Percentiles rank a stretch among this genome's conserved stretches.
Conservation (phyloP, 192 early-diverging fungal species). For the Lobulomyces angularis region DNA sequence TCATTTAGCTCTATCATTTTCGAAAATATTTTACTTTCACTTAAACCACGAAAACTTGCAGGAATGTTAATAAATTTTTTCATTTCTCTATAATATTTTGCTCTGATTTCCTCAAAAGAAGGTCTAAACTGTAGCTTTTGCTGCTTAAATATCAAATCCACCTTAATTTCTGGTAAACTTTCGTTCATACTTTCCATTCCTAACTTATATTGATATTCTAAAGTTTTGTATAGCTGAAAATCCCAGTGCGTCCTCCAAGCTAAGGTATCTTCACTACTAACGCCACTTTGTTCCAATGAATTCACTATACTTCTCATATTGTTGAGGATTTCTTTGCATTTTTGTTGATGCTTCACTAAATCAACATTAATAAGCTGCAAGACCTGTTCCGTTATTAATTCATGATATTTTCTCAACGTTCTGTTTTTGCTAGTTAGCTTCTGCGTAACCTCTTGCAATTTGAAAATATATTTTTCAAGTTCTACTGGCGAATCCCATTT, state of each 20-base stretch:
- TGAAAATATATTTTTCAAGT: conserved; percentile 32
- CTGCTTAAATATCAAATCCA: conserved; percentile 42
- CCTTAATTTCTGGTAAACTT: conserved; percentile 38
- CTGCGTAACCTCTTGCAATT: conserved; percentile 27
- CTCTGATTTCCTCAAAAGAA: conserved; percentile 42
- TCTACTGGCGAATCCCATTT: conserved; percentile 25
- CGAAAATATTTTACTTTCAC: conserved; percentile 26
- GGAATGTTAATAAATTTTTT: conserved; percentile 50
- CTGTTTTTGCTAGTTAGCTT: conserved; percentile 31
- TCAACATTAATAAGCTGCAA: conserved; percentile 23
- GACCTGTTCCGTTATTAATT: conserved; percentile 25
- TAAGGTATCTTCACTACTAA: conserved; percentile 23
- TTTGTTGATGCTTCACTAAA: conserved; percentile 31
- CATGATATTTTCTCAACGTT: conserved; percentile 29
- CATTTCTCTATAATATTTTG: conserved; percentile 54
- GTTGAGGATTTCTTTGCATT: conserved; percentile 40
- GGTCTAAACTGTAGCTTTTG: conserved; percentile 40
- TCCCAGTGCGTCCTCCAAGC: conserved; percentile 44
- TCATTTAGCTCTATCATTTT: conserved; percentile 34
- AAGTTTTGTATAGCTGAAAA: conserved; percentile 43
- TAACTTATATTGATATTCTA: conserved; percentile 37
- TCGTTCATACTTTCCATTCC: conserved; percentile 34
- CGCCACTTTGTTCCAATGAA: conserved; percentile 19
- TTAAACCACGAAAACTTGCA: conserved; percentile 28
- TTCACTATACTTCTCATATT: conserved; percentile 25